Percentiles rank a stretch among this genome's conserved stretches.
phyloP scores from a whole-genome alignment of 331 rosid genomes.

The Arachis monticola region DNA sequence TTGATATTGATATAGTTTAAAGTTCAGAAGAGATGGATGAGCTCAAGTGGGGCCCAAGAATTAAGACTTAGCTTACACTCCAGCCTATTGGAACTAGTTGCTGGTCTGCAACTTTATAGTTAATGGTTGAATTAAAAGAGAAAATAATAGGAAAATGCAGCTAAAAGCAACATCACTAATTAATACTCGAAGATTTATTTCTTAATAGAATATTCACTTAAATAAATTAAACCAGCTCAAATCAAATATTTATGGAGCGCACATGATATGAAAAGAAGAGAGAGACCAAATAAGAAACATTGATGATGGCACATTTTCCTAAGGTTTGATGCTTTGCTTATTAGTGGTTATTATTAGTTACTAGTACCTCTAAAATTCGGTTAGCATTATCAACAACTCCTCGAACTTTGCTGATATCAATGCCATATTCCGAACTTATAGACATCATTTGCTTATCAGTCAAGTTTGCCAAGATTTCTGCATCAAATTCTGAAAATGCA shows the following conservation, averaged over 20 bases:
- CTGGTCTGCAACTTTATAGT: constrained; percentile 40
- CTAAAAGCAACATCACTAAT: constrained; percentile 35
- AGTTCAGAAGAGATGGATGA: constrained; percentile 31
- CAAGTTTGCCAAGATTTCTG: constrained; percentile 72
- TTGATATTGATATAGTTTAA: constrained; percentile 17
- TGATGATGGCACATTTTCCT: constrained; percentile 20
- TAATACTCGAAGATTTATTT: constrained; percentile 35
- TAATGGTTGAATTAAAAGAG: constrained; percentile 42
- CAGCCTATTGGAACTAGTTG: constrained; percentile 47
- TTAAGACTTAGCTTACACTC: constrained; percentile 13
- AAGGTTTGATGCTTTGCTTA: constrained; percentile 16
- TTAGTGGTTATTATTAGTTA: no score
- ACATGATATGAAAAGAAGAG: constrained; percentile 36
- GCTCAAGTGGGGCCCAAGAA: constrained; percentile 44
- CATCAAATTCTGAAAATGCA: constrained; percentile 87
- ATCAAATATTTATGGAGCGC: constrained; percentile 20
- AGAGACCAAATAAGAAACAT: constrained; percentile 34
- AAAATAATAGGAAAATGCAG: constrained; percentile 6
- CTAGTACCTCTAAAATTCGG: constrained; percentile 73
- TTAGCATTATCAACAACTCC: constrained; percentile 92
- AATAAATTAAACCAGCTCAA: constrained; percentile 37
- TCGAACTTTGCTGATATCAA: constrained; percentile 89
- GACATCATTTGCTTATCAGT: constrained; percentile 85
- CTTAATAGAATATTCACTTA: constrained; percentile 41
- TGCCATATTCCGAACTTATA: constrained; percentile 68